phyloP scores from a whole-genome alignment of 1,139 yeast genomes.

The Diutina mesorugosa region DNA sequence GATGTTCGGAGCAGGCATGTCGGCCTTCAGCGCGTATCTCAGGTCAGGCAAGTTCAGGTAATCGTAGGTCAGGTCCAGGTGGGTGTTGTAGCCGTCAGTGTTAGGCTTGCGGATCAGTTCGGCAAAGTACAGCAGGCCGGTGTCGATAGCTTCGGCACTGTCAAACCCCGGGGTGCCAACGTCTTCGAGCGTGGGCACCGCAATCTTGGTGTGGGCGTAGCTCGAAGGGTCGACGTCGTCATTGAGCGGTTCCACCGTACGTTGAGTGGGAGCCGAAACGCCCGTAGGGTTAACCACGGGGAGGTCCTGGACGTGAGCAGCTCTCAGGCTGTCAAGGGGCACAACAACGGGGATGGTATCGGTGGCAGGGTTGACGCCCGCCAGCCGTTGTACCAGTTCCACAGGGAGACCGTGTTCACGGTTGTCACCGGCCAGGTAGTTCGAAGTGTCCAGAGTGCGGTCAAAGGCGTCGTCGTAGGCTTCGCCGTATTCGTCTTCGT shows the following conservation, averaged over 20 bases:
- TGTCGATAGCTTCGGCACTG: background rate
- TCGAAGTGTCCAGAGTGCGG: background rate
- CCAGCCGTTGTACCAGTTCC: background rate
- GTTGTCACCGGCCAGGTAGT: background rate
- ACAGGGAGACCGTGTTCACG: background rate
- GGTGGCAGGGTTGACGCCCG: background rate
- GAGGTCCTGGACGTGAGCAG: background rate
- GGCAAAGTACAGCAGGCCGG: background rate
- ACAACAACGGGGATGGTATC: background rate
- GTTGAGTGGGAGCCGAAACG: background rate
- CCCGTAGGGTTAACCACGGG: background rate
- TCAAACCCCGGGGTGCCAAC: background rate
- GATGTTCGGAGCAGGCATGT: background rate
- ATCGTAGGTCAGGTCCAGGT: background rate
- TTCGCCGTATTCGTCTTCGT: too few species aligned
- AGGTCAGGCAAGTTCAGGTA: background rate
- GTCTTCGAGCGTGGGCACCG: background rate
- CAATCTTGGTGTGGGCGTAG: background rate
- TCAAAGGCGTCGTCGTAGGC: too few species aligned
- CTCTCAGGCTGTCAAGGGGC: background rate
- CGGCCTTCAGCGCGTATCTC: background rate
- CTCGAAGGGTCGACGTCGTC: background rate
- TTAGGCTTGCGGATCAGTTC: background rate
- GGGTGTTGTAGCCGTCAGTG: background rate
- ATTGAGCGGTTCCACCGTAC: background rate